These are phyloP conservation scores for Gamsiella multidivaricata DNA, from an alignment of 192 early-diverging fungal species.

Conservation along the genomic window DNA sequence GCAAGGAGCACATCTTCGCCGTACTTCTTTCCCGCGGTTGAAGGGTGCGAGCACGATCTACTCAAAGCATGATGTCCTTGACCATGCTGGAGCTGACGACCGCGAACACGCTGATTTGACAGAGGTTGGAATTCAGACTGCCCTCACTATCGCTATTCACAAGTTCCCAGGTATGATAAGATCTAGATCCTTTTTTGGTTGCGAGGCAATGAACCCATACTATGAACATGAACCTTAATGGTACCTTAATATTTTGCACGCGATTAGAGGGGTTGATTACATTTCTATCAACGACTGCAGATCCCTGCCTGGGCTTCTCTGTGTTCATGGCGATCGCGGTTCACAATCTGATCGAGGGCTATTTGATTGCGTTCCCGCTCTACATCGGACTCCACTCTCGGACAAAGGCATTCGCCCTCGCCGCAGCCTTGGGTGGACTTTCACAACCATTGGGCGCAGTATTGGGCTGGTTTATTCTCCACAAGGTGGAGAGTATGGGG, in stretches of 20 bases:
- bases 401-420: conserved; percentile 56
- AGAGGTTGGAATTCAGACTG: conserved; percentile 65
- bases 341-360: conserved; percentile 68
- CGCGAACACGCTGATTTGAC: conserved; percentile 48
- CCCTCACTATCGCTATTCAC: conserved; percentile 63
- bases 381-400: conserved; percentile 61
- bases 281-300: conserved; percentile 60
- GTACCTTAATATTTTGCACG: neutral
- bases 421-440: conserved; percentile 60
- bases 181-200: neutral
- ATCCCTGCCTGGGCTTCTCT: conserved; percentile 59
- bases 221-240: neutral
- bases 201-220: neutral
- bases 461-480: conserved; percentile 57
- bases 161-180: conserved; percentile 64
- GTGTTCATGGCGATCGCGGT: conserved; percentile 64
- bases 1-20: conserved; percentile 27
- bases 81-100: conserved; percentile 45
- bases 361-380: conserved; percentile 66
- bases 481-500: conserved; percentile 38
- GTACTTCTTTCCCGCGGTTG: conserved; percentile 42
- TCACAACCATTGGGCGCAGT: conserved; percentile 66
- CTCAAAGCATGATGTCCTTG: conserved; percentile 41
- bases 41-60: conserved; percentile 12
- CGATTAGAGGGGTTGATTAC: conserved; percentile 65